These are phyloP conservation scores for Filobasidium wieringae DNA, from an alignment of 768 basidiomycete species.

Conservation along the genomic window DNA sequence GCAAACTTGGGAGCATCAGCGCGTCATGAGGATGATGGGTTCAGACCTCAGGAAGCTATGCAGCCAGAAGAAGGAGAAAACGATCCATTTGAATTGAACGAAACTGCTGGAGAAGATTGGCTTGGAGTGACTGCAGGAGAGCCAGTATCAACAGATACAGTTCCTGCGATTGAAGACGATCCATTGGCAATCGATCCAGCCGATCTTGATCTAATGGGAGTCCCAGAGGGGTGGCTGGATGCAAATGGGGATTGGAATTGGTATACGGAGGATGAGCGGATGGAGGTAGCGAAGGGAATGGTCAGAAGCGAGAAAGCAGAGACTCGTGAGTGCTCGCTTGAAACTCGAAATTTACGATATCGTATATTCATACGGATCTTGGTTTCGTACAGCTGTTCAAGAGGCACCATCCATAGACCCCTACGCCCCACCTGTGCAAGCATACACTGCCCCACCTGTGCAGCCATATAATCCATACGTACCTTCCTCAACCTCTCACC, in stretches of 20 bases:
- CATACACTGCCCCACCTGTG: not conserved
- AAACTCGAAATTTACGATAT: not conserved
- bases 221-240: constrained; percentile 37
- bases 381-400: too few species aligned
- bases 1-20: not conserved
- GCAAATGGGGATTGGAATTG: constrained; percentile 32
- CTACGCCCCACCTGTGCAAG: not conserved
- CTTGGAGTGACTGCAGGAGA: not conserved
- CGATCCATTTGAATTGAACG: not conserved
- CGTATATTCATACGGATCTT: not conserved
- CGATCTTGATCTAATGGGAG: constrained; percentile 23
- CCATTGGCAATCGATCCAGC: not conserved
- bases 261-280: constrained; percentile 34
- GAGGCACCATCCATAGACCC: not conserved
- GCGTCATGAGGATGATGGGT: too few species aligned
- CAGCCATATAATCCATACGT: not conserved
- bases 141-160: not conserved
- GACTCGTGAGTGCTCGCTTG: not conserved
- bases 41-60: too few species aligned
- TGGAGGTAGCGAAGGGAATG: constrained; percentile 14
- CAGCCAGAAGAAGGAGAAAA: not conserved
- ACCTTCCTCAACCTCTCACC: not conserved
- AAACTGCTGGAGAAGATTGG: not conserved
- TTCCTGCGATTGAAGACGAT: not conserved
- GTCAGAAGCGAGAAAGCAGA: not conserved